phyloP scores from a whole-genome alignment of 495 filamentous ascomycete species.

The Penicillium samsonianum region DNA sequence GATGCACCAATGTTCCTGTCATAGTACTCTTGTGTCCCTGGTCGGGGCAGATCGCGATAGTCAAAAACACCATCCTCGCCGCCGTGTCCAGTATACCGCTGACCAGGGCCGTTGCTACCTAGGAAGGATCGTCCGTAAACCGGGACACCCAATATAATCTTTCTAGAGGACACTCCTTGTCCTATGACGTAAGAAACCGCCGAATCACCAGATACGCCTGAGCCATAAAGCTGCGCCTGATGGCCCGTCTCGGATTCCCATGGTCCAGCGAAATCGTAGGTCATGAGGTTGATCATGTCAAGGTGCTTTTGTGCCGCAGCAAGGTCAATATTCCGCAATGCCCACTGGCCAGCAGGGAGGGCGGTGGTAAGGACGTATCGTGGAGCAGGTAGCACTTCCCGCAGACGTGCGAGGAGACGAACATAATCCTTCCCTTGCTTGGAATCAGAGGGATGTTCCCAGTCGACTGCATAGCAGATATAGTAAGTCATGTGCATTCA shows the following conservation, averaged over 20 bases:
- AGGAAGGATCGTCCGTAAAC: slow-evolving; percentile 82
- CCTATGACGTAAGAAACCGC: slow-evolving; percentile 65
- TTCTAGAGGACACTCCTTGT: slow-evolving; percentile 67
- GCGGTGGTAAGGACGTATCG: slow-evolving; percentile 77
- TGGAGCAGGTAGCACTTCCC: slow-evolving; percentile 70
- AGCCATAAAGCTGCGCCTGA: slow-evolving; percentile 76
- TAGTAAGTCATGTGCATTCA: background rate
- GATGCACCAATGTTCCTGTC: slow-evolving; percentile 71
- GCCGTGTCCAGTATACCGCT: slow-evolving; percentile 61
- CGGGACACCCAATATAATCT: slow-evolving; percentile 80
- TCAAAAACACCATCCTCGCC: slow-evolving; percentile 84
- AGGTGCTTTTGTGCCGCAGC: slow-evolving; percentile 62
- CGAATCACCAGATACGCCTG: slow-evolving; percentile 64
- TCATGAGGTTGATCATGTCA: slow-evolving; percentile 80
- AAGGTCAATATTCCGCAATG: slow-evolving; percentile 76
- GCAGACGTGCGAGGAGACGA: slow-evolving; percentile 65
- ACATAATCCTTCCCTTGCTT: slow-evolving; percentile 75
- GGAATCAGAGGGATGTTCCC: slow-evolving; percentile 77
- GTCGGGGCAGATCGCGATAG: slow-evolving; percentile 73
- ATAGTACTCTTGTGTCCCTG: slow-evolving; percentile 66
- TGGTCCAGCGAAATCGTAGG: slow-evolving; percentile 84
- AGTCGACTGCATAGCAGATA: slow-evolving; percentile 66
- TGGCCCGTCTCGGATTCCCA: slow-evolving; percentile 73
- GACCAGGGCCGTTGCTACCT: slow-evolving; percentile 61
- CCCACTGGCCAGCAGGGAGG: slow-evolving; percentile 75